Evolutionary conservation across 2,329 filamentous ascomycete species (phyloP).

Genomic region (Periconia sp.): DNA sequence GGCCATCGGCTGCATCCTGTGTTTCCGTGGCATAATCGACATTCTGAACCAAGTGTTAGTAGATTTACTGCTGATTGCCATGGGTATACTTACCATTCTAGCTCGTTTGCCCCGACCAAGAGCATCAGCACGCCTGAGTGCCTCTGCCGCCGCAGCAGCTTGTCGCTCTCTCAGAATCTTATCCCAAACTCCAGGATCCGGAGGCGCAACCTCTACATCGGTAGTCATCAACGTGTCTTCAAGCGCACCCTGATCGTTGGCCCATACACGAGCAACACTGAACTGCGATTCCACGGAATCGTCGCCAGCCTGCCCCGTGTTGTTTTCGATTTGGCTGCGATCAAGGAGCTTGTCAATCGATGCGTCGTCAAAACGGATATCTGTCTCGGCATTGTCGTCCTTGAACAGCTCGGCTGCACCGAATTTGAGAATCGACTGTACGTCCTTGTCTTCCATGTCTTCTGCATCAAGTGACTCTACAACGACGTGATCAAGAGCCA

Average conservation of each 20-base stretch:
- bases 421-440: conserved; percentile 85
- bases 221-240: conserved; percentile 63
- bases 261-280: conserved; percentile 89
- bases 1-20: conserved; percentile 15
- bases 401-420: conserved; percentile 86
- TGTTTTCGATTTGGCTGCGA: conserved; percentile 76
- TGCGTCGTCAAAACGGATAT: conserved; percentile 78
- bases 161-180: conserved; percentile 84
- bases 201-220: conserved; percentile 55
- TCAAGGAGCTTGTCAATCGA: conserved; percentile 92
- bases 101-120: conserved; percentile 83
- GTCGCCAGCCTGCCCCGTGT: conserved; percentile 66
- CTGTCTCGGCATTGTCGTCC: conserved; percentile 67
- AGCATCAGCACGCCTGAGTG: conserved; percentile 66
- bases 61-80: too few species aligned
- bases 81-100: conserved; percentile 53
- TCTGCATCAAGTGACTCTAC: conserved; percentile 89
- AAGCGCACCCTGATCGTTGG: conserved; percentile 72
- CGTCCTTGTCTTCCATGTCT: conserved; percentile 75
- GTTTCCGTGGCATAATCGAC: conserved; percentile 52
- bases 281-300: conserved; percentile 76
- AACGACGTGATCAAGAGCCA: conserved; percentile 91
- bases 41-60: conserved; percentile 22
- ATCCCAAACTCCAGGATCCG: conserved; percentile 80
- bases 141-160: conserved; percentile 72